A percentile compares a stretch with the other conserved stretches of the same genome.
phyloP scores from a whole-genome alignment of 805 yeast genomes.

The Candida hungchunana region DNA sequence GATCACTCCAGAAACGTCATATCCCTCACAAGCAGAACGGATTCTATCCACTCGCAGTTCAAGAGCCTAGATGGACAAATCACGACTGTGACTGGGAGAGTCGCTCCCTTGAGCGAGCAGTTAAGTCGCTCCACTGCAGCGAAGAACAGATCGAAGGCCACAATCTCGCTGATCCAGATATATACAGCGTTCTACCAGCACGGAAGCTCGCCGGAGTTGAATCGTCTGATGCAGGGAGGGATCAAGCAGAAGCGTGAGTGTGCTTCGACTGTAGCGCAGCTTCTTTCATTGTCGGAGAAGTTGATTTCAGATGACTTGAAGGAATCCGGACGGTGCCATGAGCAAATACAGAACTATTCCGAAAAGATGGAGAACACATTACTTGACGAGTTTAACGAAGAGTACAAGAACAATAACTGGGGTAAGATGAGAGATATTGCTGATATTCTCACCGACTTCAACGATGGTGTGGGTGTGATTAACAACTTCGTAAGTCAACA shows the following conservation, averaged over 20 bases:
- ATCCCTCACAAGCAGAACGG: slow-evolving; percentile 45
- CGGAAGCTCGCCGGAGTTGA: slow-evolving; percentile 49
- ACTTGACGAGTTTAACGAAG: slow-evolving; percentile 64
- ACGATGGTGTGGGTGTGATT: slow-evolving; percentile 80
- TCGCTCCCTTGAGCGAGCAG: slow-evolving; percentile 67
- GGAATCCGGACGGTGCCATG: slow-evolving; percentile 33
- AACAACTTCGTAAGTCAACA: slow-evolving; percentile 80
- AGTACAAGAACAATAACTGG: slow-evolving; percentile 66
- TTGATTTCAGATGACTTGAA: slow-evolving; percentile 52
- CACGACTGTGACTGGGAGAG: slow-evolving; percentile 50
- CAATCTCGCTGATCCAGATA: slow-evolving; percentile 69
- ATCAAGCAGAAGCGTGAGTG: slow-evolving; percentile 56
- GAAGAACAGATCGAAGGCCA: slow-evolving; percentile 66
- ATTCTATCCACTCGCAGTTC: slow-evolving; percentile 43
- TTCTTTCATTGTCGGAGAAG: slow-evolving; percentile 61
- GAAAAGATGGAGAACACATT: slow-evolving; percentile 71
- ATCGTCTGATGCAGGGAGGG: slow-evolving; percentile 48
- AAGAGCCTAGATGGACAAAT: slow-evolving; percentile 48
- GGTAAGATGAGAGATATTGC: slow-evolving; percentile 74
- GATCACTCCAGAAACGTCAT: slow-evolving; percentile 66
- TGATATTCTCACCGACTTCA: slow-evolving; percentile 68
- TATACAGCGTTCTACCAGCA: slow-evolving; percentile 67
- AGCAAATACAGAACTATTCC: slow-evolving; percentile 60
- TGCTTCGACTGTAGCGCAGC: slow-evolving; percentile 64
- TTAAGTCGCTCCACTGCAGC: slow-evolving; percentile 65